Evolutionary conservation across 371 early-diverging fungal species (phyloP).

Genomic region (Umbelopsis sp.): DNA sequence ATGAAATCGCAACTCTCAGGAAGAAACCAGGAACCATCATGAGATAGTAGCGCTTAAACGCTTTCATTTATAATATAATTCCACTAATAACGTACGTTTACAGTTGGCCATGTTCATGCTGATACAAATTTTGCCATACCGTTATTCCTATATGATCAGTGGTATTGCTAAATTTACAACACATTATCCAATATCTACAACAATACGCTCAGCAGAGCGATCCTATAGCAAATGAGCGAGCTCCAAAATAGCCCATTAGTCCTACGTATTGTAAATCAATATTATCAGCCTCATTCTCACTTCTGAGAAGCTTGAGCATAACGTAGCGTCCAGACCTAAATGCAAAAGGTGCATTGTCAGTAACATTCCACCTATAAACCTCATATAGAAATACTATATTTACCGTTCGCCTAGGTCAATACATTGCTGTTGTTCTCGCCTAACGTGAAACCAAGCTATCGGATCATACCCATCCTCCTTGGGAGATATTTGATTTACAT

Average conservation of each 20-base stretch:
- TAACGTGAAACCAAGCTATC: conserved; percentile 33
- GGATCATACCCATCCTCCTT: conserved; percentile 29
- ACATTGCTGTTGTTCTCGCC: conserved; percentile 22
- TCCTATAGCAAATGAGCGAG: conserved; percentile 30
- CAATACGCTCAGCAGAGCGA: conserved; percentile 1
- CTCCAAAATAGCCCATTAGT: conserved; percentile 34
- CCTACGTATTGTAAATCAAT: conserved; percentile 43
- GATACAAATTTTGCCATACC: too few species aligned
- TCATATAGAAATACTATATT: background rate
- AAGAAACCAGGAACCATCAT: too few species aligned
- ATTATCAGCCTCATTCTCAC: conserved; percentile 34
- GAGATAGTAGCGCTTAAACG: too few species aligned
- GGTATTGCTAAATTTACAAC: conserved; percentile 18
- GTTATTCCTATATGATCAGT: background rate
- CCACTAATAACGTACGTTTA: too few species aligned
- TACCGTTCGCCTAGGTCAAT: conserved; percentile 25
- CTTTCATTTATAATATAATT: too few species aligned
- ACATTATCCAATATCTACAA: background rate
- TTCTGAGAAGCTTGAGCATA: conserved; percentile 33
- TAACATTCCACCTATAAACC: background rate
- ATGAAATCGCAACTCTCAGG: too few species aligned
- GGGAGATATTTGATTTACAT: background rate
- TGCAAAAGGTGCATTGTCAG: background rate
- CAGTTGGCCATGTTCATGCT: too few species aligned
- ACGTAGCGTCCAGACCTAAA: conserved; percentile 35